These are phyloP conservation scores for Lizonia empirigonia DNA, from an alignment of 2,329 filamentous ascomycete species.

Conservation along the genomic window DNA sequence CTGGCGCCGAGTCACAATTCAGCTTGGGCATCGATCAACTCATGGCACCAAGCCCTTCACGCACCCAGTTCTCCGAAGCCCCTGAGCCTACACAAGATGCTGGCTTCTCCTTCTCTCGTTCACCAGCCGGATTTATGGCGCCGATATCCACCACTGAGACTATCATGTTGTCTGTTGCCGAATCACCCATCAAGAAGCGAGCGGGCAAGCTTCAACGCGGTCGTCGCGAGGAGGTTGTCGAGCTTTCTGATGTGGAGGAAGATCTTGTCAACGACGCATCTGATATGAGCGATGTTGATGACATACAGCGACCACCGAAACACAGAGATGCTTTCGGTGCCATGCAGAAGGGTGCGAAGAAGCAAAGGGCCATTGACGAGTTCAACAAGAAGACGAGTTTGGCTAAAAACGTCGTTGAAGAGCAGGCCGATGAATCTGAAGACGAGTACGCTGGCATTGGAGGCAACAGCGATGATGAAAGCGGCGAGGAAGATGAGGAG, in stretches of 20 bases:
- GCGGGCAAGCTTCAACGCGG: conserved; percentile 62
- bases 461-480: conserved; percentile 85
- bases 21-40: conserved; percentile 46
- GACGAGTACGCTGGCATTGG: conserved; percentile 97
- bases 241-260: conserved; percentile 55
- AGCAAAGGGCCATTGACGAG: conserved; percentile 54
- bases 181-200: conserved; percentile 69
- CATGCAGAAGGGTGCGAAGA: conserved; percentile 70
- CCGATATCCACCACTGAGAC: conserved; percentile 75
- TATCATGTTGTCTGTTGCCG: conserved; percentile 60
- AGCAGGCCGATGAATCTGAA: conserved; percentile 95
- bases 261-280: conserved; percentile 37
- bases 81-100: conserved; percentile 81
- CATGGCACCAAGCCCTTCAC: conserved; percentile 41
- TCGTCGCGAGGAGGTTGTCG: conserved; percentile 48
- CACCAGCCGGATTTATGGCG: conserved; percentile 69
- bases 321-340: conserved; percentile 67
- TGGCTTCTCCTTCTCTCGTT: conserved; percentile 71
- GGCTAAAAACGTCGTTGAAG: conserved; percentile 82
- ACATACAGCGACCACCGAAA: conserved; percentile 43
- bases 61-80: conserved; percentile 70
- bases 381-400: conserved; percentile 88
- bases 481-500: conserved; percentile 73
- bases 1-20: conserved; percentile 30
- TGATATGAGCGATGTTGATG: conserved; percentile 30